Evolutionary conservation across 805 yeast genomes (phyloP).

Genomic region (Wickerhamiella qilinensis): DNA sequence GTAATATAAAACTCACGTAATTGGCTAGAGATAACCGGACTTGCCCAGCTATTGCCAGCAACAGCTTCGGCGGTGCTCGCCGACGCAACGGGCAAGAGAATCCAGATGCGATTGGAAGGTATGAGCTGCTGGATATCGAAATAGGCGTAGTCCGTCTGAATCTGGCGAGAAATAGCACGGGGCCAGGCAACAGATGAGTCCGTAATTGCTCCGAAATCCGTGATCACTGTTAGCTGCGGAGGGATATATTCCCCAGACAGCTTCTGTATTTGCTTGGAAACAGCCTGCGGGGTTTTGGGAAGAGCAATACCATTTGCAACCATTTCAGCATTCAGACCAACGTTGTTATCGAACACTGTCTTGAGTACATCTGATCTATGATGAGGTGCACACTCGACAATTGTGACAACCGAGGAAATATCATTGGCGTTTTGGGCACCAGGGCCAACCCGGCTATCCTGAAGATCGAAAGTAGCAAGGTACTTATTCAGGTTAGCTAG

Average conservation of each 20-base stretch:
- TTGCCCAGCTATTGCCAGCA: slow-evolving; percentile 20
- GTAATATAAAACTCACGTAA: slow-evolving; percentile 22
- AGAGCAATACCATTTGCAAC: slow-evolving; percentile 22
- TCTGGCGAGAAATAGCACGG: slow-evolving; percentile 3
- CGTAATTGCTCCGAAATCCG: slow-evolving; percentile 12
- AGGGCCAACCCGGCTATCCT: slow-evolving; percentile 3
- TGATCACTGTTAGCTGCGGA: slow-evolving; percentile 9
- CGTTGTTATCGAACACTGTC: slow-evolving; percentile 22
- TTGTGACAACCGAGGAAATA: slow-evolving; percentile 22
- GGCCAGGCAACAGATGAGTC: slow-evolving; percentile 17
- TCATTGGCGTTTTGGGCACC: slow-evolving; percentile 7
- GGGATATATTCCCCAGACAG: slow-evolving; percentile 1
- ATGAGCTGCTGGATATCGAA: slow-evolving; percentile 15
- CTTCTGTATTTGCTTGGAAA: slow-evolving; percentile 9
- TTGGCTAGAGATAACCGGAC: slow-evolving; percentile 23
- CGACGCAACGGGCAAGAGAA: slow-evolving; percentile 19
- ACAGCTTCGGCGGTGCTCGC: slow-evolving; percentile 15
- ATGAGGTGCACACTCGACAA: slow-evolving; percentile 21
- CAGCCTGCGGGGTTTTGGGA: slow-evolving; percentile 16
- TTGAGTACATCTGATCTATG: slow-evolving; percentile 16
- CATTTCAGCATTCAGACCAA: slow-evolving; percentile 25
- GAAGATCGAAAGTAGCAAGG: slow-evolving; percentile 19
- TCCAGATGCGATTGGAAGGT: slow-evolving; percentile 23
- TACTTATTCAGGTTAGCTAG: slow-evolving; percentile 22
- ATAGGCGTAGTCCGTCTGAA: slow-evolving; percentile 3